Base-by-base conservation (phyloP, 2,329 filamentous ascomycete species). In the Pseudogymnoascus destructans region DNA sequence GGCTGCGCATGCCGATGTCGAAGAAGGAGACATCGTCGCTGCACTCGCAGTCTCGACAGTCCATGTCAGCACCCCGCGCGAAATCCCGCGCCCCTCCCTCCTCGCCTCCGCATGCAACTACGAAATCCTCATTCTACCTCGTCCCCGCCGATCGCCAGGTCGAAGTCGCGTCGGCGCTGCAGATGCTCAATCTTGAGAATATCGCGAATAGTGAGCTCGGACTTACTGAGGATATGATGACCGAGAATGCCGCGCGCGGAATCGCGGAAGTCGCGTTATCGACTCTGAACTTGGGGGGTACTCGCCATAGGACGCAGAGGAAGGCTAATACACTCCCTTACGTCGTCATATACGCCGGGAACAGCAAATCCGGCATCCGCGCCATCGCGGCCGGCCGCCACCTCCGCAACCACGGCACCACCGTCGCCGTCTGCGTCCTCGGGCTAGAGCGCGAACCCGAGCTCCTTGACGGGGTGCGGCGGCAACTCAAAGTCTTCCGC, bases 181-280 rank as follows among this genome's bases (percentile, higher is more conserved):
- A 95, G 67, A 93, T 96, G 81, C 80, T 95, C 25, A 92, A 93
- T 62, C 80, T 97, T 1, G 93, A 97, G 72, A 91, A 93, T 66
- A 87, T 95, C 59, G 90, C 91, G 0, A 85, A 90, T 60, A 86
- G 88, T 40, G 90, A 96, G 64, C 81, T 95, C 59, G 90, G 90
- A 4, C 77, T 97, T 52, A 87, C 85, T 0, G 89, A 95, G 68
- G 89, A 93, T 57, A 85, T 96, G 70, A 89, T 97, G 75, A 85
- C 89, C 0, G 93, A 97, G 68, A 96, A 92, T 68, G 87, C 91
- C 1, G 92, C 88, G 15, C 82, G 92, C 23, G 88, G 89, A 42
- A 88, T 97, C 61, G 90, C 91, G 3, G 86, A 95, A 71, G 86
- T 91, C 25, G 85, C 89, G 0, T 76, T 95, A 58, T 78, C 76